Base-by-base conservation (phyloP, 805 yeast genomes). In the Metschnikowia lochheadii region DNA sequence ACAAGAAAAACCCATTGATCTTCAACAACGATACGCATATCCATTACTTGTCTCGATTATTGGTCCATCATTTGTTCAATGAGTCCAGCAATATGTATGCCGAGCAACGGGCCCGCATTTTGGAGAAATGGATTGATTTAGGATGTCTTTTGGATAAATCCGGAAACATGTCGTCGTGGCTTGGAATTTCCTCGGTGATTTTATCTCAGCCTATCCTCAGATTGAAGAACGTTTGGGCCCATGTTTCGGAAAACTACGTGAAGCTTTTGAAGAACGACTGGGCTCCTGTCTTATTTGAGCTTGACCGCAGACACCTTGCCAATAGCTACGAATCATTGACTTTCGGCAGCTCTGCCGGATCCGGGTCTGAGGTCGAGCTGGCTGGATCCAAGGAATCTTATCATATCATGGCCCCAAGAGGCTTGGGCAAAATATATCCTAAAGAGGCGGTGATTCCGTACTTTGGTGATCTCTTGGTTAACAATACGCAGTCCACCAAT, bases 121-220 rank as follows among this genome's bases (percentile, higher is more conserved):
- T 92, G 35, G 82, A 83, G 43, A 85, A 82, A 62, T 92, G 98
- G 98, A 86, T 91, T 40, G 82, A 83, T 53, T 73, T 92, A 40
- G 98, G 97, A 3, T 81, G 85, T 55, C 70, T 75, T 26, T 79
- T 92, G 54, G 94, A 89, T 60, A 80, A 80, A 52, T 71, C 80
- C 31, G 98, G 98, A 45, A 96, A 92, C 63, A 89, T 89, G 91
- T 91, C 90, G 0, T 84, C 94, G 31, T 92, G 97, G 97, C 71
- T 89, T 21, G 96, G 96, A 0, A 82, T 92, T 57, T 89, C 96
- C 1, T 83, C 94, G 0, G 77, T 86, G 1, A 76, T 91, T 1
- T 85, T 96, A 60, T 87, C 96, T 0, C 81, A 85, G 49, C 96
- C 97, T 0, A 75, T 92, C 1, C 70, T 92, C 50, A 78, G 98